phyloP scores from a whole-genome alignment of 176 grass and related monocot species.

The Ensete ventricosum region DNA sequence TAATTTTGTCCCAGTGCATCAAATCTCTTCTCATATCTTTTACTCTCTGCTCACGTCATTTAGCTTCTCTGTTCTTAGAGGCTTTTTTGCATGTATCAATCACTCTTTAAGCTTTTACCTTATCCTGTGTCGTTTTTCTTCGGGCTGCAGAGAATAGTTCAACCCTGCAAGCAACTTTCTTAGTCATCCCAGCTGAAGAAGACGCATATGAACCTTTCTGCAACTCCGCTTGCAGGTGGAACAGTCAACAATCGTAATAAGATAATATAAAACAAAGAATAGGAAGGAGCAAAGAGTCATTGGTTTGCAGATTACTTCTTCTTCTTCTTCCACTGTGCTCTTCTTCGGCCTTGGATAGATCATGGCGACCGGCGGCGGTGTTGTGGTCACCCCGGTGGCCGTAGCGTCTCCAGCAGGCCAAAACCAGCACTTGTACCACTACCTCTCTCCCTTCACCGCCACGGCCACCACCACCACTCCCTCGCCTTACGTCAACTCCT shows the following conservation, averaged over 20 bases:
- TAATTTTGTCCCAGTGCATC: too few relatives aligned
- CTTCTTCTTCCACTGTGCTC: neutral
- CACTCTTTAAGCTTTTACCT: neutral
- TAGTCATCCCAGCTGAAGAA: too few relatives aligned
- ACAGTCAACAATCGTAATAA: neutral
- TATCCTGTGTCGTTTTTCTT: too few relatives aligned
- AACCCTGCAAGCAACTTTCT: neutral
- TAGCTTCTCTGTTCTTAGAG: too few relatives aligned
- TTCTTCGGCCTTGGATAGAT: neutral
- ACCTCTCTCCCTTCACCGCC: constrained; percentile 2
- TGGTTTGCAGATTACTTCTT: neutral
- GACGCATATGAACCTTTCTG: neutral
- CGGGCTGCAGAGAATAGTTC: neutral
- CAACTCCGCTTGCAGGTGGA: neutral
- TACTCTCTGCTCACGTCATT: too few relatives aligned
- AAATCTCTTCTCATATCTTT: too few relatives aligned
- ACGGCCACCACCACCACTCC: neutral
- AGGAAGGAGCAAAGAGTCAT: too few relatives aligned
- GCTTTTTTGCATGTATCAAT: neutral
- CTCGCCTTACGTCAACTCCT: constrained; percentile 5
- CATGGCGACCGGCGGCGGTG: neutral
- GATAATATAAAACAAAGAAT: neutral
- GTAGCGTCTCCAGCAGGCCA: neutral
- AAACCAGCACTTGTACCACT: neutral
- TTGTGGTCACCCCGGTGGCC: neutral